Conservation (phyloP, 805 yeast genomes). For the Sugiyamaella floridensis region DNA sequence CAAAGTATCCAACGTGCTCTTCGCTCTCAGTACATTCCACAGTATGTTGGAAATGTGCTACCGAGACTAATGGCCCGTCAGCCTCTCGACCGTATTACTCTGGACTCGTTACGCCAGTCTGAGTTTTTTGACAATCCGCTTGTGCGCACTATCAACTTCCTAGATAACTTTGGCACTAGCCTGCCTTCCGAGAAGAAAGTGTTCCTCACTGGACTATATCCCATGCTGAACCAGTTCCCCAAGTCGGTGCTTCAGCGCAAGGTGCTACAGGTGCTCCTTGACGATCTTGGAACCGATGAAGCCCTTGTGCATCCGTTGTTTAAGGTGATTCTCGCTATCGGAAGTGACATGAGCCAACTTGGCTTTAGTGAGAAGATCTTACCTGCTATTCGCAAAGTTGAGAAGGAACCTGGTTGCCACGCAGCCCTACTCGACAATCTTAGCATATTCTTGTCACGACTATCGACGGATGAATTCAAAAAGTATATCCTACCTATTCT, state of each 20-base stretch:
- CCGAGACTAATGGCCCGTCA: constrained; percentile 50
- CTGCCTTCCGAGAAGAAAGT: constrained; percentile 56
- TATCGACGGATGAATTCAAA: constrained; percentile 48
- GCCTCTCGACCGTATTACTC: constrained; percentile 49
- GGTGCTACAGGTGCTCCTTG: constrained; percentile 62
- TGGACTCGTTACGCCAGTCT: constrained; percentile 64
- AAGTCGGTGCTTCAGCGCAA: constrained; percentile 54
- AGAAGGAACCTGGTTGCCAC: constrained; percentile 37
- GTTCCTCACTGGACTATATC: constrained; percentile 59
- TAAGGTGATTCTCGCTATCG: constrained; percentile 54
- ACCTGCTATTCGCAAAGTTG: constrained; percentile 37
- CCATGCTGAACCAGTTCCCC: constrained; percentile 53
- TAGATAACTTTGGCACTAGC: constrained; percentile 79
- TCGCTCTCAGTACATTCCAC: constrained; percentile 53
- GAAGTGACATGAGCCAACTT: constrained; percentile 61
- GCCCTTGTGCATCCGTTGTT: constrained; percentile 42
- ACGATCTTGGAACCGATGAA: constrained; percentile 37
- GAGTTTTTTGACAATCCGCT: constrained; percentile 76
- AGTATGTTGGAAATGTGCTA: constrained; percentile 42
- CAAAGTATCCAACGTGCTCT: constrained; percentile 28
- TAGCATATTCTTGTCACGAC: constrained; percentile 39
- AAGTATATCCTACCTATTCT: constrained; percentile 41
- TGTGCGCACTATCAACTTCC: constrained; percentile 67
- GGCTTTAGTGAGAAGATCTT: constrained; percentile 68
- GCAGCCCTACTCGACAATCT: constrained; percentile 44